Evolutionary conservation across 257 asterid species (phyloP), one percentile per base, ranked within the genome.

Genomic region (Cinchona pubescens): DNA sequence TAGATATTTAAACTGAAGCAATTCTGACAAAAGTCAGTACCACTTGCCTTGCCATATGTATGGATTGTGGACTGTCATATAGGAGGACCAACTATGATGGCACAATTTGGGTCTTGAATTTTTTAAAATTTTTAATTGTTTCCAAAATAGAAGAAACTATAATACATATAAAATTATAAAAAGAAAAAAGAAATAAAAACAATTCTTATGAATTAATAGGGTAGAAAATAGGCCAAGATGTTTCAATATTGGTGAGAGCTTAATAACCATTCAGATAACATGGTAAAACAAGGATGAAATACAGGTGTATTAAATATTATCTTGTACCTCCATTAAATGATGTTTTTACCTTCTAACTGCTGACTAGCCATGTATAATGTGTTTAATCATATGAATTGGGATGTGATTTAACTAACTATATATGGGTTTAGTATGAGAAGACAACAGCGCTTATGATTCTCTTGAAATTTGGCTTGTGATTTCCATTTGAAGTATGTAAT

Each of bases 21-120:
- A 46, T 61, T 45, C 78, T 62, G 78, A 74, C 78, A 34, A 32
- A 30, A 42, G 59, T 27, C 46, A 73, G 60, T 27, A 13, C 63
- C 78, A 74, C 62, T 32, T 46, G 60, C 60, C 62, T 32, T 46
- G 60, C 60, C 34, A 60, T 40, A 60, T 59, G 76, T n/a, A n/a
- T n/a, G n/a, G n/a, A n/a, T n/a, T n/a, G n/a, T 73, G 68, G 43
- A 8, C 35, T 25, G 13, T 21, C 11, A 38, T 37, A 59, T 25
- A 16, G 69, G 42, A 73, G 69, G 34, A 14, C 71, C 70, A 73
- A 30, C 43, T 34, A 30, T 60, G 69, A n/a, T n/a, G n/a, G n/a
- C n/a, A n/a, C n/a, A n/a, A 0, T 4, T 14, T 7, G 19, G 27
- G 30, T 60, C 71, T 38, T 40, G 13, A n/a, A 1, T 40, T 25